Evolutionary conservation across 2,329 filamentous ascomycete genomes (phyloP), one percentile per base, ranked within the genome.

Genomic region (Epichloe festucae): DNA sequence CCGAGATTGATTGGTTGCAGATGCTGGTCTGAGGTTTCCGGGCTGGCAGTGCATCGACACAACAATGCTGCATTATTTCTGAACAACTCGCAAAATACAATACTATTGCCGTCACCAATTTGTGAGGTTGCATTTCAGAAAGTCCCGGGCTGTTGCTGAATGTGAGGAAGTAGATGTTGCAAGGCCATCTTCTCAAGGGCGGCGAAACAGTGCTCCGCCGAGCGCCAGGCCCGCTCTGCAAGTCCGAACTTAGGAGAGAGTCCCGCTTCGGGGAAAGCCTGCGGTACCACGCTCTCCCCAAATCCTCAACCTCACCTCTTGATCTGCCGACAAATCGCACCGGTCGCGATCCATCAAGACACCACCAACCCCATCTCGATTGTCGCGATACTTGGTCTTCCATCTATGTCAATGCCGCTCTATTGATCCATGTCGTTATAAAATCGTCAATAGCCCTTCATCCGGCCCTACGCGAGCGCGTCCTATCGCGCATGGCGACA

Each of bases 221-320:
- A 57, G 59, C 57, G 59, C 52, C 42, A 46, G 41, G 46, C 34
- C 40, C 47, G 38, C 51, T 8, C 17, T 49, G 31, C 27, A n/a
- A n/a, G 40, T 19, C 39, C 43, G 35, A 38, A 46, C 50, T 21
- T 52, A 23, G 52, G 50, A 54, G 50, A 42, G 65, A 65, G 63
- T 63, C 66, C 67, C 67, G 65, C 65, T 69, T 68, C 59, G 63
- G 67, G 63, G 64, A 66, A 64, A 51, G 43, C 21, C 51, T 50
- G 45, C 65, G 64, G 62, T 63, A 61, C 63, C 61, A 61, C 63
- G 61, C 61, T 62, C 63, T 57, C 61, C 64, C 69, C 66, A 67
- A 72, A 71, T 66, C 67, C 69, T 73, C 67, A 75, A 79, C 76
- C 70, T 79, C 76, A 78, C 68, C 70, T 72, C 71, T 74, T 66